A percentile compares a stretch with the other conserved stretches of the same genome.
These are phyloP conservation scores for Russula griseocarnosa DNA, from an alignment of 768 basidiomycete species.

Conservation along the genomic window DNA sequence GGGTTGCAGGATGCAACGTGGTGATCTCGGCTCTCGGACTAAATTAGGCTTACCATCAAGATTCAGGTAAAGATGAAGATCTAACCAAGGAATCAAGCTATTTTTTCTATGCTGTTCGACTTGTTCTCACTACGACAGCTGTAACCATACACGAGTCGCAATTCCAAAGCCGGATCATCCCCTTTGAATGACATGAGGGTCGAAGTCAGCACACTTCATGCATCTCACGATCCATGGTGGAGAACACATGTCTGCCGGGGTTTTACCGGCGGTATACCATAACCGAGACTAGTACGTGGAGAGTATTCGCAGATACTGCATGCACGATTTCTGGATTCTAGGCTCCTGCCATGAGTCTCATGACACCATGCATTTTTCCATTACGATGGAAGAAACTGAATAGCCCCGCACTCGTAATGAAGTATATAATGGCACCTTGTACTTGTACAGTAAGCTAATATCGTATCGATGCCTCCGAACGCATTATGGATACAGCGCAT, in stretches of 20 bases:
- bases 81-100: not conserved
- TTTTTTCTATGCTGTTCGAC: not conserved
- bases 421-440: too few relatives aligned
- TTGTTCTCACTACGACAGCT: slow-evolving; percentile 11
- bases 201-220: not conserved
- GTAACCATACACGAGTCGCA: slow-evolving; percentile 1
- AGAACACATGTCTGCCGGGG: not conserved
- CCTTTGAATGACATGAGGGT: not conserved
- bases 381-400: not conserved
- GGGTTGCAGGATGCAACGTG: not conserved
- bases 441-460: too few relatives aligned
- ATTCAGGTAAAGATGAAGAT: slow-evolving; percentile 18
- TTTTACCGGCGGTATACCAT: slow-evolving; percentile 14
- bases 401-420: not conserved
- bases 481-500: too few relatives aligned
- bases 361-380: slow-evolving; percentile 10
- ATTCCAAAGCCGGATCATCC: slow-evolving; percentile 17
- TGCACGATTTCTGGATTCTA: not conserved
- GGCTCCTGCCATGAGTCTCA: too few relatives aligned
- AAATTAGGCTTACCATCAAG: slow-evolving; percentile 10
- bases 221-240: slow-evolving; percentile 13
- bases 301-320: not conserved
- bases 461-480: too few relatives aligned
- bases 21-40: not conserved
- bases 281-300: slow-evolving; percentile 5